These are phyloP conservation scores for Chaetoceros muelleri DNA, from an alignment of 108 stramenopile genomes.

Conservation along the genomic window DNA sequence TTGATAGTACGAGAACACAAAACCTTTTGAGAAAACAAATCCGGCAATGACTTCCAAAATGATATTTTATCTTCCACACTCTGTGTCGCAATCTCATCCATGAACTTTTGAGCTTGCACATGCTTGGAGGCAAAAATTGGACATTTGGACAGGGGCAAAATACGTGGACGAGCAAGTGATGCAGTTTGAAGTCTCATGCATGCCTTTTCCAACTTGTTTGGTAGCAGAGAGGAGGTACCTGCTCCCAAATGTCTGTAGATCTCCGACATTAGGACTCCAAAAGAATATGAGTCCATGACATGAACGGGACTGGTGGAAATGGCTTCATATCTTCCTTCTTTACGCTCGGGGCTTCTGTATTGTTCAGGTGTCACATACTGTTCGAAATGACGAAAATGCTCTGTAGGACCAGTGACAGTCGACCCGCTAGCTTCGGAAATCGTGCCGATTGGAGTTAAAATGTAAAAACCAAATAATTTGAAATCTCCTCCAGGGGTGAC, in stretches of 20 bases:
- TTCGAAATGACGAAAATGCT: conserved; percentile 60
- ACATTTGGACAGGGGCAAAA: conserved; percentile 68
- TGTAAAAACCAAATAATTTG: conserved; percentile 69
- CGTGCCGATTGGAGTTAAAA: conserved; percentile 43
- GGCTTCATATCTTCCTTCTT: conserved; percentile 43
- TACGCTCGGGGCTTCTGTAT: conserved; percentile 75
- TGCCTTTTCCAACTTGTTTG: conserved; percentile 62
- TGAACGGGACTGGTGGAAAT: conserved; percentile 46
- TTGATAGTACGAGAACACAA: conserved; percentile 40
- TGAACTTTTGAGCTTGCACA: conserved; percentile 41
- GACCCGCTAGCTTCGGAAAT: conserved; percentile 31
- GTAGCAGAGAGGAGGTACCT: conserved; percentile 33
- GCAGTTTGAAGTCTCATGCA: conserved; percentile 55
- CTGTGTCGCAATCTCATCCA: conserved; percentile 61
- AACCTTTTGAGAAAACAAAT: conserved; percentile 30
- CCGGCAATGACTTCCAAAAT: conserved; percentile 60
- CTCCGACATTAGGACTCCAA: conserved; percentile 65
- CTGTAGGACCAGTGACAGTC: conserved; percentile 42
- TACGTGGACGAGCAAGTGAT: conserved; percentile 47
- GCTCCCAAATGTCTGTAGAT: conserved; percentile 45
- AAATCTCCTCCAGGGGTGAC: conserved; percentile 80
- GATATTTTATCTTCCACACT: conserved; percentile 62
- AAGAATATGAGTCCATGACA: conserved; percentile 61
- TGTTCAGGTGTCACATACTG: conserved; percentile 33
- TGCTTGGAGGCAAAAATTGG: conserved; percentile 75